phyloP scores from a whole-genome alignment of 2,329 filamentous ascomycete genomes.

The Acephala macrosclerotiorum region DNA sequence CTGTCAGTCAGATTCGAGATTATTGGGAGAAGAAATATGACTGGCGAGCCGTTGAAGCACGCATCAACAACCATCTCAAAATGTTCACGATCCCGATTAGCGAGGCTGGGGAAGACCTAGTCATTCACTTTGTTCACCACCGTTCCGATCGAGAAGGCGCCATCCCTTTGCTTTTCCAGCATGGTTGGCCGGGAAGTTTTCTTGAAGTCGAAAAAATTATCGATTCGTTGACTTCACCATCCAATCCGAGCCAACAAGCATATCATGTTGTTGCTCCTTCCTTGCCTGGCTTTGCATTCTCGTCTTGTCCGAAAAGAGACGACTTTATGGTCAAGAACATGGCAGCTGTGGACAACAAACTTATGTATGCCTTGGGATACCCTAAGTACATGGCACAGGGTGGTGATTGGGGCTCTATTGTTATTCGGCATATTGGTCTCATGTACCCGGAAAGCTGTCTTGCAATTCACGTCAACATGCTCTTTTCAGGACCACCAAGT shows the following conservation, averaged over 20 bases:
- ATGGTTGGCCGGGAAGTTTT: constrained; percentile 70
- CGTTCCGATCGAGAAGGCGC: constrained; percentile 54
- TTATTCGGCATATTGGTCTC: constrained; percentile 66
- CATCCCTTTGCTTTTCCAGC: constrained; percentile 51
- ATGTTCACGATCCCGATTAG: constrained; percentile 42
- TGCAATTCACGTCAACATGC: constrained; percentile 41
- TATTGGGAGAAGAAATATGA: constrained; percentile 43
- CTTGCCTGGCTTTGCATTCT: constrained; percentile 33
- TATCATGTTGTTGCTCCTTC: constrained; percentile 62
- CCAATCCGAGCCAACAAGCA: constrained; percentile 41
- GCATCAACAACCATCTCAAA: constrained; percentile 40
- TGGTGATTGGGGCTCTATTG: constrained; percentile 73
- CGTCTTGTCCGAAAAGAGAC: constrained; percentile 18
- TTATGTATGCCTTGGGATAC: constrained; percentile 75
- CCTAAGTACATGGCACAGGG: constrained; percentile 66
- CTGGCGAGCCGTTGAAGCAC: constrained; percentile 40
- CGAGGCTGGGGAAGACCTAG: constrained; percentile 48
- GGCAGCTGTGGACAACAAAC: constrained; percentile 67
- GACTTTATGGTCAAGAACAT: constrained; percentile 32
- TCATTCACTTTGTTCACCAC: constrained; percentile 72
- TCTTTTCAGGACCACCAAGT: constrained; percentile 28
- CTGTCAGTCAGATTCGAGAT: constrained; percentile 29
- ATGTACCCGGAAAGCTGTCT: constrained; percentile 56
- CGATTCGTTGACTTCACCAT: constrained; percentile 42
- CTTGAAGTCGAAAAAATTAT: constrained; percentile 59